These are phyloP conservation scores for Annulohypoxylon moriforme DNA, from an alignment of 495 filamentous ascomycete genomes.

Conservation along the genomic window DNA sequence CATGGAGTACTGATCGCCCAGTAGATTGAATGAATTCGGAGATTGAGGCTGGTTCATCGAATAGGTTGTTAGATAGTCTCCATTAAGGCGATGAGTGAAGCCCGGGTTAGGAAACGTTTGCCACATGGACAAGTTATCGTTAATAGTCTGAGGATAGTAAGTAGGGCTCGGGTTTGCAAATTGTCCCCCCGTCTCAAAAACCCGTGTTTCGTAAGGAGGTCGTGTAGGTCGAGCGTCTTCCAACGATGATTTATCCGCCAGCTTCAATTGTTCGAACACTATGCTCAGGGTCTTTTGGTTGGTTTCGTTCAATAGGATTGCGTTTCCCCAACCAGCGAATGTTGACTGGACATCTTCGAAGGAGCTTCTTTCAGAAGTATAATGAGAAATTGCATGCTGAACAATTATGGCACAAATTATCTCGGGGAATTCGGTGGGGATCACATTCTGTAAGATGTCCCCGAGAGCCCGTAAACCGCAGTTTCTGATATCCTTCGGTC, in stretches of 20 bases:
- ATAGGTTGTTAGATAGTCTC: neutral
- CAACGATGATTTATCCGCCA: neutral
- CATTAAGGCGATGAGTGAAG: neutral
- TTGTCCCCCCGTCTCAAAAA: slow-evolving; percentile 17
- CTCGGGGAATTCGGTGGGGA: slow-evolving; percentile 12
- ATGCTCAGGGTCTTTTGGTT: slow-evolving; percentile 11
- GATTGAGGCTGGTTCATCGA: neutral
- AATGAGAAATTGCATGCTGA: slow-evolving; percentile 23
- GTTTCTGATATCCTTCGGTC: slow-evolving; percentile 16
- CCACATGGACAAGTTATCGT: slow-evolving; percentile 17
- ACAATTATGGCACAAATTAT: slow-evolving; percentile 33
- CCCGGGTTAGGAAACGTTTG: neutral
- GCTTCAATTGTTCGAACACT: slow-evolving; percentile 18
- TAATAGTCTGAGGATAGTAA: slow-evolving; percentile 15
- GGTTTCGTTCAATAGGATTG: neutral
- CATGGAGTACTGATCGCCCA: neutral
- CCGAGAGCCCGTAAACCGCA: slow-evolving; percentile 27
- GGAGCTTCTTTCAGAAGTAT: slow-evolving; percentile 9
- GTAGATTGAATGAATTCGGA: neutral
- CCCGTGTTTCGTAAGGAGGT: neutral
- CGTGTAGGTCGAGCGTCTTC: slow-evolving; percentile 4
- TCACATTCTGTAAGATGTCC: slow-evolving; percentile 11
- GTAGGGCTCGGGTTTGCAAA: slow-evolving; percentile 1
- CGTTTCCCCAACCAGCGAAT: slow-evolving; percentile 22
- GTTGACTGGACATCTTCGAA: slow-evolving; percentile 21